Conservation (phyloP, 2,329 filamentous ascomycete genomes). For the Aspergillus eucalypticola region DNA sequence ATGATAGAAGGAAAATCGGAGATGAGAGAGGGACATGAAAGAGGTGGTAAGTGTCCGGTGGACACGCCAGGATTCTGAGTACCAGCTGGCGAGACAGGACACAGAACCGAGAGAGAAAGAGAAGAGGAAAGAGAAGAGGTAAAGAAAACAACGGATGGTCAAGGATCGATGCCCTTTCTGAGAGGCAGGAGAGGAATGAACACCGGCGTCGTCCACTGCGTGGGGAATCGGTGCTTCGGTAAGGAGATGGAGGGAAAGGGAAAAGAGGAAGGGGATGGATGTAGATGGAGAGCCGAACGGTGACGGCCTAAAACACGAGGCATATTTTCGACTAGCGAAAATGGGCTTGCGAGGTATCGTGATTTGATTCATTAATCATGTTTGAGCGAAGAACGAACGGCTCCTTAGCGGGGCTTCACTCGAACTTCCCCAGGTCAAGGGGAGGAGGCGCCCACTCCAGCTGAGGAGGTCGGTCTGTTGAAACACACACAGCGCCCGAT, state of each 20-base stretch:
- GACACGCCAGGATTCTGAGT: background rate
- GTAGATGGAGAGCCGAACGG: background rate
- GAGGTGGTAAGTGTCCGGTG: conserved; percentile 8
- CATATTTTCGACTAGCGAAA: conserved; percentile 17
- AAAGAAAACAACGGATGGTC: background rate
- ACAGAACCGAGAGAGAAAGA: background rate
- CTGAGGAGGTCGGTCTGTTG: conserved; percentile 34
- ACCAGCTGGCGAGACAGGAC: background rate
- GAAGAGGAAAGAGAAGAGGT: background rate
- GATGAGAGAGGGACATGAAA: background rate
- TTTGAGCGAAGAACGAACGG: background rate
- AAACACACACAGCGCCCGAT: conserved; percentile 31
- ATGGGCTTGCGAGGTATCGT: conserved; percentile 9
- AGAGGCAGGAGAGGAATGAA: background rate
- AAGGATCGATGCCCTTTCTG: background rate
- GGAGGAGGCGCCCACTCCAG: conserved; percentile 42
- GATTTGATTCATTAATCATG: conserved; percentile 13
- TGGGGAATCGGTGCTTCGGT: background rate
- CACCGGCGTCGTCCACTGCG: background rate
- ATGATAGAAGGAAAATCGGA: conserved; percentile 8
- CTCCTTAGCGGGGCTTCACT: conserved; percentile 15
- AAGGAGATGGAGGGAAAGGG: background rate
- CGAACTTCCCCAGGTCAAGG: conserved; percentile 34
- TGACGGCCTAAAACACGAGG: background rate
- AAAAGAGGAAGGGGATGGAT: background rate